Conservation (phyloP, 202 grass and related monocot genomes). For the Miscanthus sacchariflorus region DNA sequence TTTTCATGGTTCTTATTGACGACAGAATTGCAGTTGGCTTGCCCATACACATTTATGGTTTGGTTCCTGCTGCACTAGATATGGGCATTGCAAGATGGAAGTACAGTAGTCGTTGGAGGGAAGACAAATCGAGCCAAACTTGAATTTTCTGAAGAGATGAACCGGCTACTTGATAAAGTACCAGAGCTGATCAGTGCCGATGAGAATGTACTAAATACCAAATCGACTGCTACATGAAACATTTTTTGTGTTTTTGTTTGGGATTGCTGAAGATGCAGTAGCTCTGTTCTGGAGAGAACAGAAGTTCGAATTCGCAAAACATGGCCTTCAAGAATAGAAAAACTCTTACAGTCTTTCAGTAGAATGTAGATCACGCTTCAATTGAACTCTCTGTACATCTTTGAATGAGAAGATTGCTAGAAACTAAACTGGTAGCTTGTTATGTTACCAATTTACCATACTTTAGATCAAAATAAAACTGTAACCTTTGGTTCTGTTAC, state of each 20-base stretch:
- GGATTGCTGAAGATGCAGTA: constrained; percentile 16
- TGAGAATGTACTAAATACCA: constrained; percentile 43
- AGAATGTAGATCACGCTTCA: not conserved
- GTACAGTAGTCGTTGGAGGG: constrained; percentile 71
- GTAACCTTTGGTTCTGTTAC: constrained; percentile 20
- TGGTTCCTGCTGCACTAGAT: constrained; percentile 51
- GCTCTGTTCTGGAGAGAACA: not conserved
- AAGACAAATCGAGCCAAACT: constrained; percentile 92
- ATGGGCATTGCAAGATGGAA: constrained; percentile 98
- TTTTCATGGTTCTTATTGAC: not conserved
- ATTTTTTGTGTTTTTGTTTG: constrained; percentile 12
- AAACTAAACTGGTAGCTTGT: not conserved
- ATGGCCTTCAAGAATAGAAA: not conserved
- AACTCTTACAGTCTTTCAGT: not conserved
- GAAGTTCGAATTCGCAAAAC: constrained; percentile 26
- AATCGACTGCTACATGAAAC: constrained; percentile 48
- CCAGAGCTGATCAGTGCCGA: constrained; percentile 64
- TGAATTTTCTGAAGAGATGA: constrained; percentile 90
- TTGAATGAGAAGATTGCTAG: not conserved
- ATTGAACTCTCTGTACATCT: not conserved
- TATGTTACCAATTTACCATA: constrained; percentile 31
- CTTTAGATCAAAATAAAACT: not conserved
- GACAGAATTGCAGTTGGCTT: not conserved
- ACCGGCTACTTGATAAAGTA: constrained; percentile 84
- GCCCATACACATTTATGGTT: not conserved